Evolutionary conservation across 768 basidiomycete genomes (phyloP), one percentile per base, ranked within the genome.

Genomic region (Tylopilus vinaceipallidus): DNA sequence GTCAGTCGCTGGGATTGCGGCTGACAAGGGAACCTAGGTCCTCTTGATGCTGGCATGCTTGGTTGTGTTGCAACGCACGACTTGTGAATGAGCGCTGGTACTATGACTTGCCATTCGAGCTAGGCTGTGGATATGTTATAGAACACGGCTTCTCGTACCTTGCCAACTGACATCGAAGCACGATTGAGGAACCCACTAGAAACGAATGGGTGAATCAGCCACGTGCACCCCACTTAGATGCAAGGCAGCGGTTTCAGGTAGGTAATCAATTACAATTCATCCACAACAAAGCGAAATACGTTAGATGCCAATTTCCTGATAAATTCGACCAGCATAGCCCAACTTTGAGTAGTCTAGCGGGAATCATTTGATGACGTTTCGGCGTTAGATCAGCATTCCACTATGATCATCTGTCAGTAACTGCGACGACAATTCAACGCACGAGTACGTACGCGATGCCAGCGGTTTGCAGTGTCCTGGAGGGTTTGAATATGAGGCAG

Each of bases 381-480:
- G 17, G 20, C 12, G 58, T 56, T 68, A 78, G 41, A 76, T 61
- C 53, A 78, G 55, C 76, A 77, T 78, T 48, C 74, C 79, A 8
- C 75, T 81, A 43, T 49, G 30, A 30, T 32, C 68, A 38, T 65
- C 35, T 30, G n/a, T 59, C 22, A 68, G 43, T 32, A 7, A 47
- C 50, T 30, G 16, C 27, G 13, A 4, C 8, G 39, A 6, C 5
- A 14, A 17, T 43, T 14, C 4, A 22, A 47, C 23, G 50, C 36
- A 45, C 7, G n/a, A 29, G 41, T 17, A 77, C 78, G 52, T 63
- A 80, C 73, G 80, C 80, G 45, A 83, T 82, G 37, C 75, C 77
- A 30, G 80, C 80, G 33, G 82, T 77, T 55, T 82, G 80, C 47
- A 82, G 66, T 6, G 81, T 81, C 11, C 69, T 71, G 16, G 35